Base-by-base conservation (phyloP, 179 eudicot species). In the Amaranthus tricolor region DNA sequence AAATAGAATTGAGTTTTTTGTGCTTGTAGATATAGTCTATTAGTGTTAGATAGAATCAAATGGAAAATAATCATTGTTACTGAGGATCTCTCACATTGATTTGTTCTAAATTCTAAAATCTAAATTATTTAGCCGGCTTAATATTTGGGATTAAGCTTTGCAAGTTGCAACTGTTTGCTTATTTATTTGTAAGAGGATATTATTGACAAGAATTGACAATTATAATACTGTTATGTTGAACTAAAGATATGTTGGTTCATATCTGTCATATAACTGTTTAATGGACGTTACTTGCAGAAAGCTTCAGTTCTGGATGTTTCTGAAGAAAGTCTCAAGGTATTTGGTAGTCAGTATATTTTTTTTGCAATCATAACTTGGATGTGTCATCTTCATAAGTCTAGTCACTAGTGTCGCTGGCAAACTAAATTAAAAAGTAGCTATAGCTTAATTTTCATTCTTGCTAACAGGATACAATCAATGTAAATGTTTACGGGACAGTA, bases 401-500 rank as follows among this genome's bases (percentile, higher is more conserved):
- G 40, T 31, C 40, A 31, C 40, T 31, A 4, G 54, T 57, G 72
- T 40, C 53, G 9, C 52, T 51, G 43, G 31, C 61, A 70, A 17
- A 17, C 5, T 69, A 43, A 45, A 47, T 69, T 50, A 4, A 50
- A 63, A 66, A 65, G 62, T 10, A 19, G 17, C 68, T 63, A 8
- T 76, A 19, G 57, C 62, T 67, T 65, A 48, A 44, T 53, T 55
- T 56, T 59, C 61, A 61, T 24, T 54, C 61, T 73, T 75, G 51
- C 74, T 77, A 68, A 65, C 78, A 94, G 98, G 96, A 97, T 71
- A 88, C 88, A 51, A 83, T 94, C 72, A 73, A 90, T 69, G 79
- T 92, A 71, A 94, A 94, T 85, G 96, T 92, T 71, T 13, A 92
- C 12, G 98, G 98, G 80, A 88, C 98, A 58, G 83, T 94, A 74